Percentiles rank a stretch among this genome's conserved stretches.
These are phyloP conservation scores for Termitomyces sp. DNA, from an alignment of 768 basidiomycete species.

Conservation along the genomic window DNA sequence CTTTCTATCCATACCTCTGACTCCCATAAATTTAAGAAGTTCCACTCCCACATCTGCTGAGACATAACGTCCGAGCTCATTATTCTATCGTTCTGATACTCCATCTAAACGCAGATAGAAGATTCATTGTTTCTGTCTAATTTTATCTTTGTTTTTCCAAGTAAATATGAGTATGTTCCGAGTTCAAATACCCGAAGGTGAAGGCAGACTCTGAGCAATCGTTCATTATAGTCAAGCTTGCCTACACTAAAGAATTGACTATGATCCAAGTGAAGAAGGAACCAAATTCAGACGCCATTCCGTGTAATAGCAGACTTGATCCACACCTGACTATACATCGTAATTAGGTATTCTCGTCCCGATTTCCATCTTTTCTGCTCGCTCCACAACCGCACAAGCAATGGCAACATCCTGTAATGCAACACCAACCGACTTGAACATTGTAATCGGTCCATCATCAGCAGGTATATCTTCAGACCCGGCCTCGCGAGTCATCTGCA, in stretches of 20 bases:
- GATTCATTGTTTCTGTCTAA: not conserved
- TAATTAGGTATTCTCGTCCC: slow-evolving; percentile 47
- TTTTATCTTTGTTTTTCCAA: too few relatives aligned
- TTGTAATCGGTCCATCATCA: slow-evolving; percentile 25
- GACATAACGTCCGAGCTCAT: not conserved
- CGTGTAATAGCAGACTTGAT: too few relatives aligned
- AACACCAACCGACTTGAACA: slow-evolving; percentile 88
- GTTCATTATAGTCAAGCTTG: too few relatives aligned
- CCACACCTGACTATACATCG: slow-evolving; percentile 21
- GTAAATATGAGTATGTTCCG: too few relatives aligned
- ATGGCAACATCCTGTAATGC: slow-evolving; percentile 88
- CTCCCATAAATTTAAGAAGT: not conserved
- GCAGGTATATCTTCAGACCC: slow-evolving; percentile 2
- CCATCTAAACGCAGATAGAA: not conserved
- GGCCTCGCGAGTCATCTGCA: not conserved
- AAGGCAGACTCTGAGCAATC: too few relatives aligned
- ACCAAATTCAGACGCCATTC: too few relatives aligned
- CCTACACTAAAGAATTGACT: too few relatives aligned
- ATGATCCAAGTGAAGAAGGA: too few relatives aligned
- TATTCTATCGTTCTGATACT: not conserved
- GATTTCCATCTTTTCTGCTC: slow-evolving; percentile 46
- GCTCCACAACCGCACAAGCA: slow-evolving; percentile 57
- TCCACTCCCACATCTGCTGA: not conserved
- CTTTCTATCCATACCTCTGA: not conserved
- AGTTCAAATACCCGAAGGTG: too few relatives aligned